A percentile compares a stretch with the other conserved stretches of the same genome.
Conservation (phyloP, 2,329 filamentous ascomycete genomes). For the Talaromyces funiculosus region DNA sequence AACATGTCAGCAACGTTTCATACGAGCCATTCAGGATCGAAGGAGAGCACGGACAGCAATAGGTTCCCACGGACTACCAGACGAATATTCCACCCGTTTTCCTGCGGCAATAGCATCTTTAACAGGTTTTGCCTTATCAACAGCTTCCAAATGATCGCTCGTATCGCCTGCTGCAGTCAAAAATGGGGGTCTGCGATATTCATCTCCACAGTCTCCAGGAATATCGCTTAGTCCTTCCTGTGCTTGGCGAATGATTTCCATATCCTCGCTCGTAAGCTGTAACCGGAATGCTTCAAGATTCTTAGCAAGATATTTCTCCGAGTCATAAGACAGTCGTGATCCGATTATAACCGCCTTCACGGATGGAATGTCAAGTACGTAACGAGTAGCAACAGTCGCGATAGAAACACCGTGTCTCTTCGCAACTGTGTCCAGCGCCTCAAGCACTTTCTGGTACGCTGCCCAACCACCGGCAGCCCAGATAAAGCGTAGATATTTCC, state of each 20-base stretch:
- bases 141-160: not conserved
- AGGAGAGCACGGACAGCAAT: not conserved
- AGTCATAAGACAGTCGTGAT: not conserved
- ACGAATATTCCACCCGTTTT: not conserved
- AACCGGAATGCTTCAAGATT: not conserved
- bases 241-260: not conserved
- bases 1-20: not conserved
- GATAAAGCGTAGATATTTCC: not conserved
- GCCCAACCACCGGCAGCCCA: not conserved
- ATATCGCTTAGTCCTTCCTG: not conserved
- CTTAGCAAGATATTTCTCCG: not conserved
- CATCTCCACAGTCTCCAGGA: not conserved
- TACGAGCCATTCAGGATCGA: not conserved
- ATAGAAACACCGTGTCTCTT: constrained; percentile 2
- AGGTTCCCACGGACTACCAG: not conserved
- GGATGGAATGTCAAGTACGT: not conserved
- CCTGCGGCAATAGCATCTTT: not conserved
- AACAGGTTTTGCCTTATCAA: not conserved
- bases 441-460: not conserved
- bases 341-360: not conserved
- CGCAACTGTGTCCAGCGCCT: not conserved
- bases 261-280: not conserved
- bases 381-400: not conserved
- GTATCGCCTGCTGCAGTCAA: not conserved
- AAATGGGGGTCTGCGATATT: constrained; percentile 1